Base-by-base conservation (phyloP, 805 yeast species). In the Priceomyces melissophilus region DNA sequence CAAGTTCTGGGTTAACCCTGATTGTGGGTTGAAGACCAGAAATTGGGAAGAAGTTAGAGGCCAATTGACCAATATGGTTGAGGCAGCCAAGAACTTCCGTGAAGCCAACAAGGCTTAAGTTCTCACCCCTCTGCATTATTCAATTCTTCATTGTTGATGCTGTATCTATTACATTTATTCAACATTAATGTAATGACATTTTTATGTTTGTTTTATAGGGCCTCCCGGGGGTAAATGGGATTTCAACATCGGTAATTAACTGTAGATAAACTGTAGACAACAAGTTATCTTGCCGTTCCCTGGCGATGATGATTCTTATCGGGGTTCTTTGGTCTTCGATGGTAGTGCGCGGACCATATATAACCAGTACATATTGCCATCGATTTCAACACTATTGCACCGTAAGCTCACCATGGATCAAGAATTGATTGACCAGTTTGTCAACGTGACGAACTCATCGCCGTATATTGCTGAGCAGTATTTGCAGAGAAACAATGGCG, bases 1-100 rank as follows among this genome's bases (percentile, higher is more conserved):
- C 72, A 91, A 90, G 75, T 87, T 93, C 82, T 93, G 99, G 99
- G 95, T 93, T 68, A 93, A 93, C 95, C 99, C 99, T 65, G 99
- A 93, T 79, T 93, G 99, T 83, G 99, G 99, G 82, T 83, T 93
- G 73, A 93, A 93, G 87, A 93, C 99, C 71, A 90, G 99, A 84
- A 96, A 96, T 60, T 93, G 99, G 99, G 88, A 86, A 60, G 99
- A 93, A 82, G 87, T 91, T 61, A 88, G 76, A 68, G 89, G 83
- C 65, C 88, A 95, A 63, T 84, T 93, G 74, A 87, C 95, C 71
- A 87, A 93, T 78, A 93, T 93, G 99, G 98, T 93, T 69, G 93
- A 86, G 57, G 98, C 99, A 65, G 98, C 98, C 65, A 91, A 93
- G 81, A 81, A 79, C 75, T 91, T 78, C 95, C 61, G 75, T 55